Evolutionary conservation across 202 grass and related monocot species (phyloP).

Genomic region (Schoenoplectus triqueter): DNA sequence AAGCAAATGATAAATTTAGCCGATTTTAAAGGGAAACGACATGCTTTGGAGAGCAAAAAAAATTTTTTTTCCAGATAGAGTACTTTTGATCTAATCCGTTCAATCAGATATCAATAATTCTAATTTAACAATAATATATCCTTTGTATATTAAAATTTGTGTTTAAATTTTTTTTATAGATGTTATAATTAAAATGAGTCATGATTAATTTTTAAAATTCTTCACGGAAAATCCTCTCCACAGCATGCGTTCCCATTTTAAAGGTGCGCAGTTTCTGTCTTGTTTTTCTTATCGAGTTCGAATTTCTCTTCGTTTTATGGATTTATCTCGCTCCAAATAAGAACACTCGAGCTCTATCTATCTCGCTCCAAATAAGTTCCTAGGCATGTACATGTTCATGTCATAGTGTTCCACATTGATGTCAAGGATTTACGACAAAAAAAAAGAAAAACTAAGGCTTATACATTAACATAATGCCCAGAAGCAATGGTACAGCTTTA

Average conservation of each 20-base stretch:
- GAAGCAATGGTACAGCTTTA: not conserved
- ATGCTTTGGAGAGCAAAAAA: too few relatives aligned
- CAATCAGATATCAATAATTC: too few relatives aligned
- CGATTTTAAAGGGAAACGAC: too few relatives aligned
- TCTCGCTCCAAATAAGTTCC: not conserved
- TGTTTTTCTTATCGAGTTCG: not conserved
- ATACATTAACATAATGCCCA: not conserved
- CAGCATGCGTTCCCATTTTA: not conserved
- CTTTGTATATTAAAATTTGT: too few relatives aligned
- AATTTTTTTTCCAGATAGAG: too few relatives aligned
- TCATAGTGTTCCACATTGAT: not conserved
- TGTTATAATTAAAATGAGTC: too few relatives aligned
- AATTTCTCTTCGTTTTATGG: conserved; percentile 28
- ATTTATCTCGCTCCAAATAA: not conserved
- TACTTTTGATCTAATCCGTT: too few relatives aligned
- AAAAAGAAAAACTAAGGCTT: not conserved
- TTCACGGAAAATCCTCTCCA: too few relatives aligned
- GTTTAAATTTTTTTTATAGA: too few relatives aligned
- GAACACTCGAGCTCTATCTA: too few relatives aligned
- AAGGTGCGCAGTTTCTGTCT: conserved; percentile 15
- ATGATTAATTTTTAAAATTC: too few relatives aligned
- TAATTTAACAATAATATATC: too few relatives aligned
- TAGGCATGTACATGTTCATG: not conserved
- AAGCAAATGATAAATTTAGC: conserved; percentile 29
- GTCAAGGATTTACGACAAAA: not conserved